Percentiles rank a stretch among this genome's conserved stretches.
Conservation (phyloP, 371 early-diverging fungal species). For the Zopfochytrium polystomum region DNA sequence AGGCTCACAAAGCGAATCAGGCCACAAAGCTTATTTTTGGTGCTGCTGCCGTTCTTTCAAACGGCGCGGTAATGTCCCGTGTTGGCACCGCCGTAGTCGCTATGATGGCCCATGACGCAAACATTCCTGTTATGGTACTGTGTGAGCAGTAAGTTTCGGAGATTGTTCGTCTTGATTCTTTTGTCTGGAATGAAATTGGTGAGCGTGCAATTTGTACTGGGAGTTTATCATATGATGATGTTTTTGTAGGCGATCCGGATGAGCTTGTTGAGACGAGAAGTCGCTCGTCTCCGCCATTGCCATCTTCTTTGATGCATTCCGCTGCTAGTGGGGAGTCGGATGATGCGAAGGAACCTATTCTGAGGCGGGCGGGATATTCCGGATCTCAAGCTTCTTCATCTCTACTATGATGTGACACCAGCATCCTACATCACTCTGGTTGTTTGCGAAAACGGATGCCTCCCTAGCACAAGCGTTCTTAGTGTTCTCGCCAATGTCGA, state of each 20-base stretch:
- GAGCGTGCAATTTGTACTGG: too few species aligned
- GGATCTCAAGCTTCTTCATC: conserved; percentile 74
- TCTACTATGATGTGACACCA: conserved; percentile 93
- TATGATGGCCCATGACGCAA: conserved; percentile 81
- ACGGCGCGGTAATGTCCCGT: conserved; percentile 90
- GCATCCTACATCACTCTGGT: conserved; percentile 84
- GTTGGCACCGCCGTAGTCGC: conserved; percentile 91
- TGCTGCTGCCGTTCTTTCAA: conserved; percentile 85
- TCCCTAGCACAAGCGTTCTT: conserved; percentile 87
- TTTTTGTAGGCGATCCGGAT: conserved; percentile 65
- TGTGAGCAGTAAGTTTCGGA: conserved; percentile 97
- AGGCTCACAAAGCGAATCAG: too few species aligned
- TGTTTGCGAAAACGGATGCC: conserved; percentile 89
- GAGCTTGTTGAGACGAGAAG: conserved; percentile 66
- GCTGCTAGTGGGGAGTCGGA: conserved; percentile 33
- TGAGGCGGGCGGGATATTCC: conserved; percentile 46
- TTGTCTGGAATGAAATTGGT: conserved; percentile 94
- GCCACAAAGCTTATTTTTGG: conserved; percentile 94
- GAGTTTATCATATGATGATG: too few species aligned
- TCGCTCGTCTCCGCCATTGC: too few species aligned
- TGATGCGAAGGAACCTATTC: conserved; percentile 23
- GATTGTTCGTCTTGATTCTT: conserved; percentile 87
- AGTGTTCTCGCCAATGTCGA: conserved; percentile 23
- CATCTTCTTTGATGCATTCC: conserved; percentile 25
- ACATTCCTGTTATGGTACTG: conserved; percentile 91